These are phyloP conservation scores for Chytriomyces sp. DNA, from an alignment of 192 early-diverging fungal genomes.

Conservation along the genomic window DNA sequence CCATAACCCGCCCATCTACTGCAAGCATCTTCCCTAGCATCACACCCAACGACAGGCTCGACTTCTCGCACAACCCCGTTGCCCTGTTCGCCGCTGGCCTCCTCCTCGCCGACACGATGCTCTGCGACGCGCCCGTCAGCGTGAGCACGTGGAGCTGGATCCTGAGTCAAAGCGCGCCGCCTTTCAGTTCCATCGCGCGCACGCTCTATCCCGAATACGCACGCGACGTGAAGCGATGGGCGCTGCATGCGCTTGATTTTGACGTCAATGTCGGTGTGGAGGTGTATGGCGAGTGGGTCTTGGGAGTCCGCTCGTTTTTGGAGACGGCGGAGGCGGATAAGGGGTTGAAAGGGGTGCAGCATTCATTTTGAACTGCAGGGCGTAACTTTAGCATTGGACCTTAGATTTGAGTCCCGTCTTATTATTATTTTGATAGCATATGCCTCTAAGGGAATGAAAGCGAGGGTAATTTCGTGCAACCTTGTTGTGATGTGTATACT, in stretches of 20 bases:
- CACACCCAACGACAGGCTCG: neutral
- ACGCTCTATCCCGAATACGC: neutral
- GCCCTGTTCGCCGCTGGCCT: constrained; percentile 9
- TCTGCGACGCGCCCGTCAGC: constrained; percentile 14
- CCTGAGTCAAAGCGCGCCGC: neutral
- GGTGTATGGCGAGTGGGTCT: constrained; percentile 16
- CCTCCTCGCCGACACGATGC: constrained; percentile 12
- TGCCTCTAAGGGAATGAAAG: no score
- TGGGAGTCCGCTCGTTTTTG: constrained; percentile 3
- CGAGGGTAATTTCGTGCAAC: no score
- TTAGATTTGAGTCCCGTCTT: no score
- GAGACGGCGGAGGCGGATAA: neutral
- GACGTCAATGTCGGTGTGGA: constrained; percentile 3
- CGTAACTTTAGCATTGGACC: no score
- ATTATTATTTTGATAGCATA: no score
- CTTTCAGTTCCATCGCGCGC: neutral
- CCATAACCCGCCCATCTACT: neutral
- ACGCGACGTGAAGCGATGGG: constrained; percentile 7
- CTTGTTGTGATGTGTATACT: no score
- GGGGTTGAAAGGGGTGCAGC: neutral
- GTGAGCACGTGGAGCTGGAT: constrained; percentile 7
- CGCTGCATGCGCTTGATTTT: constrained; percentile 9
- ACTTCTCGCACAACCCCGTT: neutral
- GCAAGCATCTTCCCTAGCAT: neutral
- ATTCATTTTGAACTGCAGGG: no score